phyloP scores from a whole-genome alignment of 768 basidiomycete species.

The Lactarius evosmus region DNA sequence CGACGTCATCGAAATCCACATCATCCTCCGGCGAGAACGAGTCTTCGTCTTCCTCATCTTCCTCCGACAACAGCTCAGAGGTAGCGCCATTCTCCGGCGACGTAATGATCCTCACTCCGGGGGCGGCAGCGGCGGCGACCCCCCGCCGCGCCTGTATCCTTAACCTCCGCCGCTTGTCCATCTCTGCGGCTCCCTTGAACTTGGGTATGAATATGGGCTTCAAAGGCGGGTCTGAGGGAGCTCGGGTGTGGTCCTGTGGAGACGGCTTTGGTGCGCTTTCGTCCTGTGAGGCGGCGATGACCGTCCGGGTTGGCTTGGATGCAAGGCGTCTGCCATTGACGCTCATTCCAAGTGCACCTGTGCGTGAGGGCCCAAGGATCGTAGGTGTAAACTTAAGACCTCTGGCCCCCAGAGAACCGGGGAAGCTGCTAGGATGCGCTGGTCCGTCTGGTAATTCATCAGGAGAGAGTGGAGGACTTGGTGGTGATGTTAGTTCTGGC shows the following conservation, averaged over 20 bases:
- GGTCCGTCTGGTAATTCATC: slow-evolving; percentile 53
- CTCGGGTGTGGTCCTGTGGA: slow-evolving; percentile 15
- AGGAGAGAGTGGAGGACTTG: slow-evolving; percentile 70
- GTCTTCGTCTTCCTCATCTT: slow-evolving; percentile 46
- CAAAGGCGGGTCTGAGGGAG: slow-evolving; percentile 20
- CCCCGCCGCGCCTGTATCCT: slow-evolving; percentile 62
- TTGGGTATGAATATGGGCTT: slow-evolving; percentile 66
- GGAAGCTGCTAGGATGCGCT: slow-evolving; percentile 27
- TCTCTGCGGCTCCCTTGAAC: slow-evolving; percentile 82
- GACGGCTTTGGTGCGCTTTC: slow-evolving; percentile 9
- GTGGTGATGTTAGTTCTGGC: slow-evolving; percentile 76
- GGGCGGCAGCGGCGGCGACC: slow-evolving; percentile 31
- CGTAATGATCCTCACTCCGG: slow-evolving; percentile 35
- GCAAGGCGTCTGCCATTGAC: slow-evolving; percentile 47
- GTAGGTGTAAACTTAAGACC: slow-evolving; percentile 82
- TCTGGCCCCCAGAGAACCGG: slow-evolving; percentile 48
- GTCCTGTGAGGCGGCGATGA: slow-evolving; percentile 9
- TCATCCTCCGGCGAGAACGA: slow-evolving; percentile 44
- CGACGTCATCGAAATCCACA: slow-evolving; percentile 48
- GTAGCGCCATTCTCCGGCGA: slow-evolving; percentile 42
- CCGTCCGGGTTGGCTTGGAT: not conserved
- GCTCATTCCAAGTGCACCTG: slow-evolving; percentile 73
- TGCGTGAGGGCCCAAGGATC: slow-evolving; percentile 70
- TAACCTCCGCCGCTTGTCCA: slow-evolving; percentile 67
- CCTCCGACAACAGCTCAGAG: slow-evolving; percentile 48